Evolutionary conservation across 495 filamentous ascomycete species (phyloP).

Genomic region (Annulohypoxylon moriforme): DNA sequence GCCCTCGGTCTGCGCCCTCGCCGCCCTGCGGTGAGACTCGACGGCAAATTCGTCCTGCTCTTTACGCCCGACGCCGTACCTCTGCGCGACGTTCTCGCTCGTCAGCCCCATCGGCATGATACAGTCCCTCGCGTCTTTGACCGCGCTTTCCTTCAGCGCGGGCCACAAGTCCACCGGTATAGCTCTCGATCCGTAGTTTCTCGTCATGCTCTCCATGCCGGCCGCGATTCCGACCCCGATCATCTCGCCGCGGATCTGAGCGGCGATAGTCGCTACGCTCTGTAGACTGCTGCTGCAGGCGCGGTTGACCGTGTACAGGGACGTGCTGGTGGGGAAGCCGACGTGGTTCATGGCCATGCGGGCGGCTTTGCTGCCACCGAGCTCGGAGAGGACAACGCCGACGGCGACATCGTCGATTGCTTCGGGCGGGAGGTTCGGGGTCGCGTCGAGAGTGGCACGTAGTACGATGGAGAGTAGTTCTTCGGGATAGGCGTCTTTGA

Average conservation of each 20-base stretch:
- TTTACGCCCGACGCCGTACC: constrained; percentile 76
- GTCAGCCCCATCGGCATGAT: constrained; percentile 96
- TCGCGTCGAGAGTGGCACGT: constrained; percentile 78
- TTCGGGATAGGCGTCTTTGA: constrained; percentile 91
- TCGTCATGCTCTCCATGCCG: constrained; percentile 94
- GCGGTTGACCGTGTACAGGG: constrained; percentile 87
- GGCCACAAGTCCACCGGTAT: constrained; percentile 87
- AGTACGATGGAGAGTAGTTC: constrained; percentile 87
- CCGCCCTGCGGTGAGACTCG: constrained; percentile 75
- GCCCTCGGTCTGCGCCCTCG: constrained; percentile 73
- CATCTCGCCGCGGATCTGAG: constrained; percentile 75
- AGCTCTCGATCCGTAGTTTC: constrained; percentile 84
- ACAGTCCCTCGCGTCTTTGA: constrained; percentile 81
- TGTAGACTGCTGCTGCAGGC: constrained; percentile 84
- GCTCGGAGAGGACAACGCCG: constrained; percentile 88
- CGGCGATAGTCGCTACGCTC: constrained; percentile 75
- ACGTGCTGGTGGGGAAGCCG: constrained; percentile 75
- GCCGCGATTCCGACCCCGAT: constrained; percentile 86
- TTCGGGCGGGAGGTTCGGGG: constrained; percentile 78
- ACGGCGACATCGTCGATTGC: constrained; percentile 83
- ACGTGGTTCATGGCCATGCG: constrained; percentile 89
- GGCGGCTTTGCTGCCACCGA: constrained; percentile 90
- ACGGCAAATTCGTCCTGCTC: constrained; percentile 89
- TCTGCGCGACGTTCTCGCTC: constrained; percentile 85
- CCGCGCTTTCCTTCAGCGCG: constrained; percentile 69